Base-by-base conservation (phyloP, 2,329 filamentous ascomycete genomes). In the Kalmusia sp. region DNA sequence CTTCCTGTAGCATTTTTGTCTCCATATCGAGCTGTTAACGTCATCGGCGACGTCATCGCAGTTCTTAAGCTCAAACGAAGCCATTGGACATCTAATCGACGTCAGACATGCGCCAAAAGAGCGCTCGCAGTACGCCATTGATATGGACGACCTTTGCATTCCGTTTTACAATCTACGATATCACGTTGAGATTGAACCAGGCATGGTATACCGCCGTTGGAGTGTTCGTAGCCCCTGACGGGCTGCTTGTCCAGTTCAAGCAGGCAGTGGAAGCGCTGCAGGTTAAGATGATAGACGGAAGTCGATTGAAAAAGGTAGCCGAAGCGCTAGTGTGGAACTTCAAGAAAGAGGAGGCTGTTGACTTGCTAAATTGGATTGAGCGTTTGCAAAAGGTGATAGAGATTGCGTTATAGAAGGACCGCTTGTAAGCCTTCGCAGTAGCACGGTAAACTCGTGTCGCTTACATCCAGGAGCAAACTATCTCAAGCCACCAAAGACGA, bases 221-320 rank as follows among this genome's bases (percentile, higher is more conserved):
- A 44, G 28, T 19, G 9, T n/a, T 44, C 2, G 37, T 24, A 27
- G 50, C 52, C 24, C n/a, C 51, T 25, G 56, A 64, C 48, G 61
- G 65, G 21, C 62, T 62, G 12, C 51, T 68, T 17, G 55, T 60
- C 35, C 61, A 64, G 46, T 65, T 59, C 49, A 58, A 61, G 45
- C 30, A 58, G 44, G 53, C 39, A 31, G 55, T 69, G n/a, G 33
- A 58, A 50, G 31, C 28, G 34, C 43, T 55, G n/a, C 44, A 58
- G 52, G 43, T 12, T 27, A 49, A 41, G 25, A 52, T 58, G 22
- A 58, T 33, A 49, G 55, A 55, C 22, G 38, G 45, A 55, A 52
- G 44, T 51, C 44, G 33, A 52, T 33, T 50, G 25, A 34, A 48
- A 27, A 47, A 51, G 38, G 52, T 27, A 24, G 39, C 37, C 9